Evolutionary conservation across 768 basidiomycete genomes (phyloP), one percentile per base, ranked within the genome.

Genomic region (Trametes cingulata): DNA sequence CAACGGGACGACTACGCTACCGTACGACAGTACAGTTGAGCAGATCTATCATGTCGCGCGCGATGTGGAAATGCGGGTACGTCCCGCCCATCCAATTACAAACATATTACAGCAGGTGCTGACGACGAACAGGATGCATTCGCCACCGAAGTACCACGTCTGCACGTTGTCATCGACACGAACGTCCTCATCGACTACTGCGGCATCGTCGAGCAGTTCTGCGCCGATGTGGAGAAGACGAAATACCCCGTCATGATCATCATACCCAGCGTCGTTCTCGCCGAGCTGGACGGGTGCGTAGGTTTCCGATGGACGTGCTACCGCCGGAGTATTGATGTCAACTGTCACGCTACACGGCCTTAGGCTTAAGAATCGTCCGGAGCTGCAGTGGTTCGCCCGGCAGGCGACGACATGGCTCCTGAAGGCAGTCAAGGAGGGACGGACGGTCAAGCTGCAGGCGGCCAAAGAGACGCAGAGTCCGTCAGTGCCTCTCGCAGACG

Each of bases 121-220:
- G 24, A 29, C 41, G n/a, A 33, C 29, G 13, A 29, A 22, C 40
- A 70, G 64, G 69, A 68, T 46, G 65, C 60, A 12, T 58, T 58
- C 35, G 51, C 56, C 4, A 46, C 37, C 7, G 37, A 51, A 12
- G 24, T 43, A 6, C 41, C 65, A 58, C 68, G 75, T 36, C 73
- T 75, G 17, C 82, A 81, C 64, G 67, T 93, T 51, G 82, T 93
- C 15, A 69, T 91, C 33, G 91, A 94, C 68, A 93, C 91, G 27
- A 94, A 93, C 65, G 82, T 93, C 61, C 76, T 94, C 25, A 72
- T 91, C 65, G 83, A 85, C 68, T 78, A 85, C 61, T 81, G 91
- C 60, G 83, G 85, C 54, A 78, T 83, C 39, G 72, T 93, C 60
- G 78, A 82, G 60, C 78, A 80, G 46, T 89, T 93, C 67, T 83